Evolutionary conservation across 495 filamentous ascomycete genomes (phyloP).

Genomic region (Aspergillus hancockii): DNA sequence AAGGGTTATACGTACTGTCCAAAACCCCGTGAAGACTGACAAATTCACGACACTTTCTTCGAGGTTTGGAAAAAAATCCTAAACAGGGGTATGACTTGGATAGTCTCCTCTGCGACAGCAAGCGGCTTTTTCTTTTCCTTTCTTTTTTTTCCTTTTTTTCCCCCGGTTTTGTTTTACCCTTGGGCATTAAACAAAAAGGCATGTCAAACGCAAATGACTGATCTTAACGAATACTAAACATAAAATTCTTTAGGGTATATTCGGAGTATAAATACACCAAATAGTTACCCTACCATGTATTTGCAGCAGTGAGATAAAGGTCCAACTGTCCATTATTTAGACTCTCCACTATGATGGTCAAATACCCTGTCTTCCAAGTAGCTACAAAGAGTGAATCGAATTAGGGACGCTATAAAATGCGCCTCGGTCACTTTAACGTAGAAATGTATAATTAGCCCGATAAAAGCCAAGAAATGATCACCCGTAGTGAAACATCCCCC

Average conservation of each 20-base stretch:
- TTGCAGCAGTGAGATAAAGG: not conserved
- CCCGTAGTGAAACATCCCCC: not conserved
- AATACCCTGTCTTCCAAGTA: not conserved
- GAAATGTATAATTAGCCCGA: not conserved
- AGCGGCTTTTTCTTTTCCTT: not conserved
- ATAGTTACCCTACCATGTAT: not conserved
- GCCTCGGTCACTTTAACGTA: not conserved
- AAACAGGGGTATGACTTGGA: not conserved
- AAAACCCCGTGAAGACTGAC: conserved; percentile 57
- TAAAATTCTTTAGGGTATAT: not conserved
- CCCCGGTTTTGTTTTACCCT: no score
- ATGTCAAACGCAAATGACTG: not conserved
- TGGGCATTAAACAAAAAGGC: not conserved
- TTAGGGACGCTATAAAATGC: not conserved
- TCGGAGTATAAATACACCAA: not conserved
- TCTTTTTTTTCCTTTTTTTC: no score
- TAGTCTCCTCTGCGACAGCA: not conserved
- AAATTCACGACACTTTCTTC: conserved; percentile 69
- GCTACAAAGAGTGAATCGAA: not conserved
- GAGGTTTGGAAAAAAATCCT: conserved; percentile 68
- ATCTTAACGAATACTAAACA: not conserved
- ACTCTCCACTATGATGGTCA: not conserved
- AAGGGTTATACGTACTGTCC: conserved; percentile 65
- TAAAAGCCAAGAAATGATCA: not conserved
- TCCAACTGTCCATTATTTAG: not conserved